Evolutionary conservation across 805 yeast species (phyloP).

Genomic region (Kodamaea hsintzibuensis): DNA sequence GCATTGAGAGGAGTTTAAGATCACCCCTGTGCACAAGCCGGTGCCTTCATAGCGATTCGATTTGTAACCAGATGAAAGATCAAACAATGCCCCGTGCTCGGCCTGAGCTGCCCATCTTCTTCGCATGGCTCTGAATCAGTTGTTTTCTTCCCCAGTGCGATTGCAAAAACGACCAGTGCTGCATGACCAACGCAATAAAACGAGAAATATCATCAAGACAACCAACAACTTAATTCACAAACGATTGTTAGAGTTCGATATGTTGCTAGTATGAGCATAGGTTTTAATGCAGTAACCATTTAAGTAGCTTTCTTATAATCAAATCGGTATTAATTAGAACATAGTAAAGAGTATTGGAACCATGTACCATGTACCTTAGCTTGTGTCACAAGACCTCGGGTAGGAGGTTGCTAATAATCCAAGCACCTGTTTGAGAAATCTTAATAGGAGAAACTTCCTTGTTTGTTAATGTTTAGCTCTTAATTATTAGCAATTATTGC

Average conservation of each 20-base stretch:
- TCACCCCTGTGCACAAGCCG: neutral
- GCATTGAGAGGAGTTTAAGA: neutral
- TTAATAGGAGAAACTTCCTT: neutral
- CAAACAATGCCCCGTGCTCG: neutral
- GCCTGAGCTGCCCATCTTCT: neutral
- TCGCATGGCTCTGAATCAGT: neutral
- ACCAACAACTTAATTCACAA: neutral
- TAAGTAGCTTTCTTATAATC: neutral
- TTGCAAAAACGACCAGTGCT: constrained; percentile 1
- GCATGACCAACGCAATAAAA: neutral
- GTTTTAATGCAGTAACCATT: constrained; percentile 1
- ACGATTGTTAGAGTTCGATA: neutral
- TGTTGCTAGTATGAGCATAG: neutral
- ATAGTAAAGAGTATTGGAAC: neutral
- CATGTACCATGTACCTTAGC: neutral
- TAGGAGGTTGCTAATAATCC: neutral
- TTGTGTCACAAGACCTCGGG: neutral
- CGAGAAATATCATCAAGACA: constrained; percentile 1
- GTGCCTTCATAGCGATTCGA: neutral
- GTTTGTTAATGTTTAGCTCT: neutral
- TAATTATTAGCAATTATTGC: neutral
- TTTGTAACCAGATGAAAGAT: constrained; percentile 1
- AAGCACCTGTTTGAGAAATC: neutral
- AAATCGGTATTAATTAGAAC: too few relatives aligned
- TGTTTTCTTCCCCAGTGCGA: neutral